These are phyloP conservation scores for Lolium perenne DNA, from an alignment of 176 grass and related monocot species.

Conservation along the genomic window DNA sequence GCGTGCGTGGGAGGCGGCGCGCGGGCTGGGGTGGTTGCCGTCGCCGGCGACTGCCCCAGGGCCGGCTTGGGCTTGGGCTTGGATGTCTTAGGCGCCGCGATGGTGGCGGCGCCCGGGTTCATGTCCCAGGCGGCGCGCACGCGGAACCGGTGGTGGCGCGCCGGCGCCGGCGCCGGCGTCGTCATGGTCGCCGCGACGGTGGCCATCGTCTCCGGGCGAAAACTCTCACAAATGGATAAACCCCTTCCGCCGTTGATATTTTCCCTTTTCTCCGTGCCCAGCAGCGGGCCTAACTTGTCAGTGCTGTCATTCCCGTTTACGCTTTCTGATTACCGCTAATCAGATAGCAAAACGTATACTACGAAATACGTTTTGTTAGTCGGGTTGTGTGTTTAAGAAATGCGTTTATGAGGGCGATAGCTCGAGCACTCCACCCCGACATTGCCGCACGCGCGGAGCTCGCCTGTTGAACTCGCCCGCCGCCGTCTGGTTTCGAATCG, in stretches of 20 bases:
- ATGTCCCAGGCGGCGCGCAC: conserved; percentile 61
- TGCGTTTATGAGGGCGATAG: neutral
- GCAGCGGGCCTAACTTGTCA: neutral
- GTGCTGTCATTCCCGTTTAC: neutral
- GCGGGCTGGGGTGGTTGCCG: conserved; percentile 7
- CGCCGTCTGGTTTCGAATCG: conserved; percentile 15
- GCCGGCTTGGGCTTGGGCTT: conserved; percentile 46
- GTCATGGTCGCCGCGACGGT: conserved; percentile 40
- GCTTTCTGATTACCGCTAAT: neutral
- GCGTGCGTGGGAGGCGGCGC: conserved; percentile 42
- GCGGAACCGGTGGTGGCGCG: conserved; percentile 23
- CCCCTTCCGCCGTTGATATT: neutral
- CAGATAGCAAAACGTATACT: neutral
- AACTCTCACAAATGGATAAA: conserved; percentile 23
- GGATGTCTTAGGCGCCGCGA: conserved; percentile 45
- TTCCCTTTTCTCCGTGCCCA: no score
- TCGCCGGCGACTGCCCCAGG: neutral
- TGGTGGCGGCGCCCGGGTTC: conserved; percentile 46
- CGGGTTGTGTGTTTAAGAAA: neutral
- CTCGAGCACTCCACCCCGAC: neutral
- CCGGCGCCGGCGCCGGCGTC: conserved; percentile 3
- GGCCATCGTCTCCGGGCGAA: conserved; percentile 41
- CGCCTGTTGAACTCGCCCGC: conserved; percentile 31
- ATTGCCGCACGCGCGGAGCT: neutral
- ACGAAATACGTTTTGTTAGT: neutral